Evolutionary conservation across 75 land plant genomes (phyloP).

Genomic region (Selaginella moellendorffii): DNA sequence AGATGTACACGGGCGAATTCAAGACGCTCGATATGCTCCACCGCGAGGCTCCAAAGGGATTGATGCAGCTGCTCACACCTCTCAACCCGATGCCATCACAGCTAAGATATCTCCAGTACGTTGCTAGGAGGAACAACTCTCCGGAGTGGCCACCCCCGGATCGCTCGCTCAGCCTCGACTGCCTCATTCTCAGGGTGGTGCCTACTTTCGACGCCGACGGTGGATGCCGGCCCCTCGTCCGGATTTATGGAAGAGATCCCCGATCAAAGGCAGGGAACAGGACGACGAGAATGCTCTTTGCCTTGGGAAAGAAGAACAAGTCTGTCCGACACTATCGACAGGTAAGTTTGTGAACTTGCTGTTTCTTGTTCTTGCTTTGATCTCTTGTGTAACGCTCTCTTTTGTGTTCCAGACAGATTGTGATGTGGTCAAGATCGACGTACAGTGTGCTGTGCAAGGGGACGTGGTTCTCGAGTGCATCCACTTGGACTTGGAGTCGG

Average conservation of each 20-base stretch:
- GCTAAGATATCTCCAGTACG: constrained; percentile 77
- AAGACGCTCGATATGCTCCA: constrained; percentile 88
- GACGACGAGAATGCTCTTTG: constrained; percentile 57
- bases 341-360: constrained; percentile 23
- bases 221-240: constrained; percentile 78
- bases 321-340: constrained; percentile 57
- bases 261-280: constrained; percentile 35
- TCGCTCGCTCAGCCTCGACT: constrained; percentile 72
- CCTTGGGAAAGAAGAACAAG: constrained; percentile 54
- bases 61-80: constrained; percentile 65
- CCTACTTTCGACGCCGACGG: constrained; percentile 80
- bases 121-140: constrained; percentile 75
- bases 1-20: constrained; percentile 68
- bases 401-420: constrained; percentile 58
- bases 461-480: constrained; percentile 95
- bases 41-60: constrained; percentile 78
- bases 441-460: constrained; percentile 84
- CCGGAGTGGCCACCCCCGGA: constrained; percentile 93
- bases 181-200: constrained; percentile 70
- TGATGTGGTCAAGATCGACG: constrained; percentile 83
- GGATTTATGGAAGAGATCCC: constrained; percentile 81
- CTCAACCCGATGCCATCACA: constrained; percentile 92
- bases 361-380: background rate
- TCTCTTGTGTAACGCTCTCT: background rate
- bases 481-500: constrained; percentile 49